phyloP scores from a whole-genome alignment of 208 protist species.

The Borovskyia barvae region DNA sequence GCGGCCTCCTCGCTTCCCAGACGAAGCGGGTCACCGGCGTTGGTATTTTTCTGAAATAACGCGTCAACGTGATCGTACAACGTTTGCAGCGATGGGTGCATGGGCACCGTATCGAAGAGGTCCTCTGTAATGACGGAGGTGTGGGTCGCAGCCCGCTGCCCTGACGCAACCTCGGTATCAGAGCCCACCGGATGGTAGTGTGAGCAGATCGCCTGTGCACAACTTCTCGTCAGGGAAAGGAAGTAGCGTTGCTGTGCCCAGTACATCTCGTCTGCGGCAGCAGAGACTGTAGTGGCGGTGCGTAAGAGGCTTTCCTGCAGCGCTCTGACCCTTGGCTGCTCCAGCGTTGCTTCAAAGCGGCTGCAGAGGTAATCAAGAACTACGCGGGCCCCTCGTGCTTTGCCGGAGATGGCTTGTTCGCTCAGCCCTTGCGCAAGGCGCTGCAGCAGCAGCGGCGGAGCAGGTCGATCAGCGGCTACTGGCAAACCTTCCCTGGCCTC shows the following conservation, averaged over 20 bases:
- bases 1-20: conserved; percentile 26
- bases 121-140: not conserved
- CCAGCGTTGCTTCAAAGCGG: conserved; percentile 3
- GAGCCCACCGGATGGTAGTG: conserved; percentile 6
- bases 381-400: conserved; percentile 18
- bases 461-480: not conserved
- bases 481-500: not conserved
- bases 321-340: not conserved
- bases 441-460: conserved; percentile 11
- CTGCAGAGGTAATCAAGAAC: conserved; percentile 21
- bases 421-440: conserved; percentile 8
- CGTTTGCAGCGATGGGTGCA: conserved; percentile 21
- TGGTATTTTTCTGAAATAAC: conserved; percentile 71
- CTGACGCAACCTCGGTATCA: not conserved
- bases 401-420: not conserved
- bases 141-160: not conserved
- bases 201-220: conserved; percentile 16
- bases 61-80: conserved; percentile 57
- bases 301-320: too few species aligned
- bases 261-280: conserved; percentile 9
- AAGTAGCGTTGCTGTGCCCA: conserved; percentile 21
- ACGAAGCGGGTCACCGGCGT: conserved; percentile 50
- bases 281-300: not conserved
- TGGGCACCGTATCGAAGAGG: conserved; percentile 7
- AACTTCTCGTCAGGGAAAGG: conserved; percentile 12